These are phyloP conservation scores for Hymenoscyphus repandus DNA, from an alignment of 2,329 filamentous ascomycete species.

Conservation along the genomic window DNA sequence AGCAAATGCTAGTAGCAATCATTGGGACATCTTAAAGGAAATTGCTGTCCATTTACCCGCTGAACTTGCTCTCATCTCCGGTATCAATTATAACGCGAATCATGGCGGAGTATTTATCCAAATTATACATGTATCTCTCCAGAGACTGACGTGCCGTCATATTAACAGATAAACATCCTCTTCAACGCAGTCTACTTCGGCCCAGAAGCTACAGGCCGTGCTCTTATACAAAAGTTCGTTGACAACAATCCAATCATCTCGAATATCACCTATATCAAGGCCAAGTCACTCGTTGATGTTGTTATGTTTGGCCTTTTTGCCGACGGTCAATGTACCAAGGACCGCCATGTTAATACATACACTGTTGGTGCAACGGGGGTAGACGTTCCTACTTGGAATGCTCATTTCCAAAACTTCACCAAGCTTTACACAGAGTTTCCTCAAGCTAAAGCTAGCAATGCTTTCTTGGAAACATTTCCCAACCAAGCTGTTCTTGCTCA, in stretches of 20 bases:
- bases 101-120: background rate
- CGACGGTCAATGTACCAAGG: background rate
- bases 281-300: background rate
- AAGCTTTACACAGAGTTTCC: background rate
- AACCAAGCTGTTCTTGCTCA: background rate
- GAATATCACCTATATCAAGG: background rate
- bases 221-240: background rate
- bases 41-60: background rate
- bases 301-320: background rate
- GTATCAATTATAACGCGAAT: background rate
- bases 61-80: background rate
- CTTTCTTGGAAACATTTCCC: background rate
- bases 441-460: background rate
- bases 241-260: background rate
- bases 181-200: background rate
- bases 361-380: background rate
- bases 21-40: background rate
- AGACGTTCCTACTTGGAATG: background rate
- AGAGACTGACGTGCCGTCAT: too few species aligned
- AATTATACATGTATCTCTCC: too few species aligned
- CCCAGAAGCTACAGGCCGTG: too few species aligned
- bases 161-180: background rate
- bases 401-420: background rate
- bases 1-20: background rate
- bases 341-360: background rate